Evolutionary conservation across 2,329 filamentous ascomycete genomes (phyloP).

Genomic region (Diatrype stigma): DNA sequence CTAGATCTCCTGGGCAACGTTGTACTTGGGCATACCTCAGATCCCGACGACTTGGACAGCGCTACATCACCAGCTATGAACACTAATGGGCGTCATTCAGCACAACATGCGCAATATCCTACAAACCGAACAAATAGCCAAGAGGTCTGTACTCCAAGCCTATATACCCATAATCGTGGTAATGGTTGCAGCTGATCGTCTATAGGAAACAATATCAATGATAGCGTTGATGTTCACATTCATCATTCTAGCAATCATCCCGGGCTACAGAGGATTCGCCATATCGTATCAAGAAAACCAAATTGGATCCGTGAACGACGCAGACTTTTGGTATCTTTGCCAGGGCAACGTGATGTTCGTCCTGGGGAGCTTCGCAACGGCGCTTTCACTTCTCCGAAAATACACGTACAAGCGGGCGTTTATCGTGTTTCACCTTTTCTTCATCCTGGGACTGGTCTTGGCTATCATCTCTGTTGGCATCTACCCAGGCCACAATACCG

Average conservation of each 20-base stretch:
- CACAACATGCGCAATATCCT: too few relatives aligned
- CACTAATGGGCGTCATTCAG: too few relatives aligned
- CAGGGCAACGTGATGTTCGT: not conserved
- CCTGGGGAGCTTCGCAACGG: not conserved
- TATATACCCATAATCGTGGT: too few relatives aligned
- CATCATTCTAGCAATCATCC: not conserved
- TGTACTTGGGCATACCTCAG: too few relatives aligned
- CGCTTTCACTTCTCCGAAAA: not conserved
- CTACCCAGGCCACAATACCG: not conserved
- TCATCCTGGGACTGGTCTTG: not conserved
- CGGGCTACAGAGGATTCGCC: not conserved
- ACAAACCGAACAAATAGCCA: too few relatives aligned
- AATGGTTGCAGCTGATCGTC: not conserved
- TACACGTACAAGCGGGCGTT: not conserved
- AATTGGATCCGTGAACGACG: not conserved
- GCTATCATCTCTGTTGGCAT: not conserved
- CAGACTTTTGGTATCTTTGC: not conserved
- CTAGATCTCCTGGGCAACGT: too few relatives aligned
- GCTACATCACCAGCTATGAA: too few relatives aligned
- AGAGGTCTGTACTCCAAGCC: too few relatives aligned
- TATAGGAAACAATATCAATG: not conserved
- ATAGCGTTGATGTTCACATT: not conserved
- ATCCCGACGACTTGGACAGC: too few relatives aligned
- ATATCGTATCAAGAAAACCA: not conserved
- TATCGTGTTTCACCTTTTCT: not conserved